Evolutionary conservation across 805 yeast genomes (phyloP).

Genomic region (Ogataea haglerorum): DNA sequence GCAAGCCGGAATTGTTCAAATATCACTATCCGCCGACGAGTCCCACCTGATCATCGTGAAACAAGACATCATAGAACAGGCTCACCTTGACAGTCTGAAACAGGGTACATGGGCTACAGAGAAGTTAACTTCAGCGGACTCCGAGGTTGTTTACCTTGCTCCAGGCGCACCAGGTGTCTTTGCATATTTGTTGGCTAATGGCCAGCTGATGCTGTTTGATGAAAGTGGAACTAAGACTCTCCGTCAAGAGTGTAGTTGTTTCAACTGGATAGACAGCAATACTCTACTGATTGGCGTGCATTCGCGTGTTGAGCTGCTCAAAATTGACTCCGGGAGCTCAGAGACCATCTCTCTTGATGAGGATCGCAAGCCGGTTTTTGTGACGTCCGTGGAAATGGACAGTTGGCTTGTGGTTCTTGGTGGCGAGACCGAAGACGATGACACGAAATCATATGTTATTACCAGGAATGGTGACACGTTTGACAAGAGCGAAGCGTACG

Average conservation of each 20-base stretch:
- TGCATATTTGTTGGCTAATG: constrained; percentile 11
- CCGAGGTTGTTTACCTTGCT: constrained; percentile 1
- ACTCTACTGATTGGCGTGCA: constrained; percentile 2
- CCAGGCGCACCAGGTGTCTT: constrained; percentile 2
- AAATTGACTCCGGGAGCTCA: not conserved
- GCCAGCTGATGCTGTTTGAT: constrained; percentile 10
- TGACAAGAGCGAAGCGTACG: constrained; percentile 27
- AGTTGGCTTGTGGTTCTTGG: constrained; percentile 16
- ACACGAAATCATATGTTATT: constrained; percentile 15
- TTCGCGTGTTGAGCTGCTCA: constrained; percentile 7
- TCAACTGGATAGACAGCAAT: constrained; percentile 9
- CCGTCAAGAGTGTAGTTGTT: constrained; percentile 7
- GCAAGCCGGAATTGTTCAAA: constrained; percentile 15
- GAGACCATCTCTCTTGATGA: constrained; percentile 11
- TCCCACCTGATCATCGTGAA: constrained; percentile 16
- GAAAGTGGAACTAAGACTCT: not conserved
- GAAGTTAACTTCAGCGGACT: not conserved
- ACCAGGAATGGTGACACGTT: not conserved
- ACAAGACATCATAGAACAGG: constrained; percentile 7
- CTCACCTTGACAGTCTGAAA: not conserved
- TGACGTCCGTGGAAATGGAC: constrained; percentile 7
- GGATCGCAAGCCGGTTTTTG: constrained; percentile 5
- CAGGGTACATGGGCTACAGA: constrained; percentile 3
- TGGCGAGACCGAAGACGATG: constrained; percentile 13
- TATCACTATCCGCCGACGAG: constrained; percentile 23